Percentiles rank a stretch among this genome's conserved stretches.
Conservation (phyloP, 1,284 basidiomycete genomes). For the Trametes versicolor region DNA sequence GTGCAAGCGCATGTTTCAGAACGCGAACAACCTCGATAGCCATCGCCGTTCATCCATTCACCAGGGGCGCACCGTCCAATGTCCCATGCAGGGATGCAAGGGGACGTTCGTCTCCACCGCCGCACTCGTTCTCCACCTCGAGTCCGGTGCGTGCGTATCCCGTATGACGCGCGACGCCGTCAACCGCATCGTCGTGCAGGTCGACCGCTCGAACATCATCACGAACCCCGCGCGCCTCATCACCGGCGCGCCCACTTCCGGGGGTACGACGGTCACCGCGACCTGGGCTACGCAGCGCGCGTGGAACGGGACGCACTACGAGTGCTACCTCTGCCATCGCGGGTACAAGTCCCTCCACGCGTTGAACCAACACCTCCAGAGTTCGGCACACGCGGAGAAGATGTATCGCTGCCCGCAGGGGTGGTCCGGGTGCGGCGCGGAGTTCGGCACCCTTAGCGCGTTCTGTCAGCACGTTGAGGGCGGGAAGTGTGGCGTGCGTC, state of each 20-base stretch:
- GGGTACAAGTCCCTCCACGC: conserved; percentile 22
- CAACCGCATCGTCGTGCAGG: conserved; percentile 36
- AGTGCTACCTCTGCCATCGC: conserved; percentile 47
- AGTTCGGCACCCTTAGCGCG: conserved; percentile 43
- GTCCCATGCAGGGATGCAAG: conserved; percentile 40
- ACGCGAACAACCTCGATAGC: conserved; percentile 37
- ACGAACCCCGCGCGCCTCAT: conserved; percentile 44
- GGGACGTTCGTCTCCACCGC: conserved; percentile 42
- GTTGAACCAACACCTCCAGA: conserved; percentile 34
- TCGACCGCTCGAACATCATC: conserved; percentile 43
- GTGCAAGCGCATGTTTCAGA: conserved; percentile 42
- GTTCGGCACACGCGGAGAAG: conserved; percentile 38
- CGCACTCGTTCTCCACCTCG: conserved; percentile 46
- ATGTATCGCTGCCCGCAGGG: conserved; percentile 36
- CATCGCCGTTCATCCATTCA: conserved; percentile 42
- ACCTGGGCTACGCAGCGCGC: conserved; percentile 44
- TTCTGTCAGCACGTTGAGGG: conserved; percentile 46
- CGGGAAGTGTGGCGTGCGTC: conserved; percentile 41
- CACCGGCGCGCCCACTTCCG: conserved; percentile 25
- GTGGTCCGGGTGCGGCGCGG: conserved; percentile 35
- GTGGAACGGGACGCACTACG: conserved; percentile 49
- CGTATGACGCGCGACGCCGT: conserved; percentile 43
- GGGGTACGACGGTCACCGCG: conserved; percentile 9
- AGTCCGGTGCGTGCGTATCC: conserved; percentile 43
- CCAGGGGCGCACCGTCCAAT: conserved; percentile 32